These are phyloP conservation scores for Penicillium egyptiacum DNA, from an alignment of 495 filamentous ascomycete genomes.

Conservation along the genomic window DNA sequence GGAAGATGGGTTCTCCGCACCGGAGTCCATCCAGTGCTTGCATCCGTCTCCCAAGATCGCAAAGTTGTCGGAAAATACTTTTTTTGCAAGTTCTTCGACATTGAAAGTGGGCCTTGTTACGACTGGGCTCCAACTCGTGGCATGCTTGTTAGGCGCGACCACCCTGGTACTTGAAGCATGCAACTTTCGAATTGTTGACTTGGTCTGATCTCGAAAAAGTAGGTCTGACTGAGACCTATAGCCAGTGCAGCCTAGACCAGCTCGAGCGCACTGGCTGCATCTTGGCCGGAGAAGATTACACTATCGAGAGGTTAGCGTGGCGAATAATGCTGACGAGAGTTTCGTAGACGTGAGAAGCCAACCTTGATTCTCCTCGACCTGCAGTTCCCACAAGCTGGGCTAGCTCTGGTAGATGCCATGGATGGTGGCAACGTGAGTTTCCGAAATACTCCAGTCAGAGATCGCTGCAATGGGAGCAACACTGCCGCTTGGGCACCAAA, in stretches of 20 bases:
- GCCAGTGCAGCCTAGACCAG: neutral
- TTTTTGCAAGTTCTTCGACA: neutral
- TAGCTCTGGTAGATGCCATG: neutral
- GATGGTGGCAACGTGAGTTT: neutral
- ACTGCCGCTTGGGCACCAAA: neutral
- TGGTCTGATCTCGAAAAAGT: constrained; percentile 6
- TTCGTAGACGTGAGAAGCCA: neutral
- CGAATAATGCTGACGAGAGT: neutral
- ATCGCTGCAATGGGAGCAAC: neutral
- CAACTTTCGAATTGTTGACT: neutral
- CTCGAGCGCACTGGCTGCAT: constrained; percentile 5
- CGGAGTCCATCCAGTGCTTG: neutral
- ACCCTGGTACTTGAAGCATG: neutral
- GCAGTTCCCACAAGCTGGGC: constrained; percentile 5
- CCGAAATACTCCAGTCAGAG: neutral
- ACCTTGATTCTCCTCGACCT: constrained; percentile 2
- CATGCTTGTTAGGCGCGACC: neutral
- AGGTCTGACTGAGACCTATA: constrained; percentile 4
- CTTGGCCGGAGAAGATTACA: constrained; percentile 1
- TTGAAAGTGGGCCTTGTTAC: neutral
- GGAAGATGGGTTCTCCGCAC: neutral
- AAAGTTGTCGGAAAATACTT: neutral
- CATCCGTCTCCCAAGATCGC: neutral
- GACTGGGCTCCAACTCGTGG: neutral
- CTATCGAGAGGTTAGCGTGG: neutral